Conservation (phyloP, 75 land plant species). For the Pinus albicaulis region DNA sequence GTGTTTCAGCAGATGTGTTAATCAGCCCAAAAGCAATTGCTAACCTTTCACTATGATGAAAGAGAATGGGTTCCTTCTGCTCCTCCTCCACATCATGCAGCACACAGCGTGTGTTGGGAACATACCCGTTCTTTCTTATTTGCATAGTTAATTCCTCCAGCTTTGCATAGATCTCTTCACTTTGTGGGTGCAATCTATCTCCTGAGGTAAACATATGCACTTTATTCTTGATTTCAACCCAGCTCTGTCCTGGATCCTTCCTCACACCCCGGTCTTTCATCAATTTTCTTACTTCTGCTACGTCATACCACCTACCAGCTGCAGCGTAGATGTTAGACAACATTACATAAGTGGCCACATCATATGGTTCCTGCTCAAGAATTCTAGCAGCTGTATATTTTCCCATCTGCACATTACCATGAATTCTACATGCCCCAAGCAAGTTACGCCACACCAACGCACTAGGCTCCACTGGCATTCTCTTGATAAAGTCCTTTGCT, state of each 20-base stretch:
- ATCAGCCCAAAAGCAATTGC: conserved; percentile 15
- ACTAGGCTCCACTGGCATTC: conserved; percentile 38
- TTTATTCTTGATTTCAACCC: neutral
- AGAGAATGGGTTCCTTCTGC: neutral
- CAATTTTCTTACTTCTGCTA: neutral
- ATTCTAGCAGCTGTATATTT: conserved; percentile 12
- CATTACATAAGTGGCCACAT: conserved; percentile 17
- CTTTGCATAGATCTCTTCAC: neutral
- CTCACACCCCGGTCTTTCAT: neutral
- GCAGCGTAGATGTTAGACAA: conserved; percentile 35
- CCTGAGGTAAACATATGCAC: neutral
- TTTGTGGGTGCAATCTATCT: conserved; percentile 2
- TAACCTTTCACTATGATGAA: conserved; percentile 5
- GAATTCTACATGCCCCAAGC: conserved; percentile 39
- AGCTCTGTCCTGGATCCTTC: neutral
- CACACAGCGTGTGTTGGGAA: neutral
- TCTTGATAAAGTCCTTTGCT: conserved; percentile 32
- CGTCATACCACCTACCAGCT: neutral
- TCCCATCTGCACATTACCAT: conserved; percentile 20
- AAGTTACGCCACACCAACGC: conserved; percentile 34
- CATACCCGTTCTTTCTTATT: neutral
- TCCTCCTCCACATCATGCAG: neutral
- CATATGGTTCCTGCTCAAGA: conserved; percentile 20
- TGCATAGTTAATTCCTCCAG: neutral
- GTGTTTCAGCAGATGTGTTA: neutral